Percentiles rank a stretch among this genome's conserved stretches.
These are phyloP conservation scores for Heterobasidion annosum DNA, from an alignment of 1,284 basidiomycete genomes.

Conservation along the genomic window DNA sequence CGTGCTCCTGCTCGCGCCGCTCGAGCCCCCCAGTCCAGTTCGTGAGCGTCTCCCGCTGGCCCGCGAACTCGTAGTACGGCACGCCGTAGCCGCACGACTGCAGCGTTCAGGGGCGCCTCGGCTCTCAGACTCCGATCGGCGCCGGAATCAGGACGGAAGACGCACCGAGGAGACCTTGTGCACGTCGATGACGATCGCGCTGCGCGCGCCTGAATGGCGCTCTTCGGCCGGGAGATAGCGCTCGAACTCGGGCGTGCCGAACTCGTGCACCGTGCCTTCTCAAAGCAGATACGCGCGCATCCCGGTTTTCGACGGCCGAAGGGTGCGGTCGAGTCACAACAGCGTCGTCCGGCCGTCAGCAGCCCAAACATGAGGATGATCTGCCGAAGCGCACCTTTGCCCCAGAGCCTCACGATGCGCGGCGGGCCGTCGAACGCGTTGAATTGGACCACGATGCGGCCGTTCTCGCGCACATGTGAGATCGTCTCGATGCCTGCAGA, in stretches of 20 bases:
- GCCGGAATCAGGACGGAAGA: constrained; percentile 5
- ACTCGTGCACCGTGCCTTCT: constrained; percentile 40
- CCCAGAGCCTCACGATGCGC: constrained; percentile 41
- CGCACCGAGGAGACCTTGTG: constrained; percentile 44
- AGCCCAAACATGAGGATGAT: too few relatives aligned
- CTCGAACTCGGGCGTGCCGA: constrained; percentile 42
- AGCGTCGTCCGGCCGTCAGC: too few relatives aligned
- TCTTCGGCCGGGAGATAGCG: constrained; percentile 29
- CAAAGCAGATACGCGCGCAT: too few relatives aligned
- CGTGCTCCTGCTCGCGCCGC: constrained; percentile 14
- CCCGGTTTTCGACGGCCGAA: too few relatives aligned
- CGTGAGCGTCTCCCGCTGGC: constrained; percentile 31
- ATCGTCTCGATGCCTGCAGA: constrained; percentile 41
- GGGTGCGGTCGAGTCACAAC: too few relatives aligned
- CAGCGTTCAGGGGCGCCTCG: background rate
- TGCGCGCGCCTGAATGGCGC: constrained; percentile 41
- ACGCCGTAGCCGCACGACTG: constrained; percentile 49
- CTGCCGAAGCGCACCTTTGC: constrained; percentile 26
- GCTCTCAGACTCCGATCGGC: background rate
- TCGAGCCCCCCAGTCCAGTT: constrained; percentile 21
- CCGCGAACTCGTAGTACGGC: constrained; percentile 38
- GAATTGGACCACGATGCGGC: constrained; percentile 48
- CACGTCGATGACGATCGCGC: constrained; percentile 41
- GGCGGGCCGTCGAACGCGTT: constrained; percentile 46
- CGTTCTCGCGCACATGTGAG: constrained; percentile 50